A percentile compares a stretch with the other conserved stretches of the same genome.
phyloP scores from a whole-genome alignment of 2,329 filamentous ascomycete genomes.

The Cryphonectria carpinicola region DNA sequence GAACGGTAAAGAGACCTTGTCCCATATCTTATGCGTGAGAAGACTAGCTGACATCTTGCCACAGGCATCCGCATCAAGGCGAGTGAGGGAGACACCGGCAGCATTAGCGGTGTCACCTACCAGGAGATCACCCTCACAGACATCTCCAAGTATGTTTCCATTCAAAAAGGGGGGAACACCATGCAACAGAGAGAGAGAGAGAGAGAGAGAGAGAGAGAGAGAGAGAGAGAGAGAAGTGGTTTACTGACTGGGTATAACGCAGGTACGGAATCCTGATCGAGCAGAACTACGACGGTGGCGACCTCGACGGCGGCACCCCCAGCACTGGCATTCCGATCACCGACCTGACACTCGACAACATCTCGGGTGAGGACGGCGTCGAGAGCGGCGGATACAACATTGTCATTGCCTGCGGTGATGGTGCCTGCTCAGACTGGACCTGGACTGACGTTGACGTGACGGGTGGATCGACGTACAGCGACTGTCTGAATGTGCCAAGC shows the following conservation, averaged over 20 bases:
- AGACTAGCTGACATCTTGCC: slow-evolving; percentile 1
- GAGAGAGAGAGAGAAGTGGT: too few species aligned
- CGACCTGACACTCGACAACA: slow-evolving; percentile 18
- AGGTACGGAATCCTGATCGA: slow-evolving; percentile 30
- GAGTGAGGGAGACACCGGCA: slow-evolving; percentile 24
- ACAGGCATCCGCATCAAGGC: slow-evolving; percentile 28
- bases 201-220: too few species aligned
- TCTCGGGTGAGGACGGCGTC: slow-evolving; percentile 23
- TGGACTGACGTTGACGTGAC: slow-evolving; percentile 24
- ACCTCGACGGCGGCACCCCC: slow-evolving; percentile 24
- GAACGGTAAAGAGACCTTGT: slow-evolving; percentile 45
- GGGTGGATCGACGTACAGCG: slow-evolving; percentile 22
- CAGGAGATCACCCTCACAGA: slow-evolving; percentile 22
- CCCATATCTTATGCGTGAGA: neutral
- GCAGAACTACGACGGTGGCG: slow-evolving; percentile 29
- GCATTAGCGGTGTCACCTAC: slow-evolving; percentile 26
- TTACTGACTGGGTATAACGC: neutral
- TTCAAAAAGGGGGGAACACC: neutral
- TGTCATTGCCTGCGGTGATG: slow-evolving; percentile 24
- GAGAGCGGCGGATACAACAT: slow-evolving; percentile 26
- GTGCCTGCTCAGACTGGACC: slow-evolving; percentile 27
- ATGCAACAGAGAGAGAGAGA: too few species aligned
- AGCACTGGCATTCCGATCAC: slow-evolving; percentile 28
- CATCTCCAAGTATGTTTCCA: slow-evolving; percentile 23
- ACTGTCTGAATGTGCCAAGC: slow-evolving; percentile 23